phyloP scores from a whole-genome alignment of 2,329 filamentous ascomycete species.

The Ambrosiella beaveri region DNA sequence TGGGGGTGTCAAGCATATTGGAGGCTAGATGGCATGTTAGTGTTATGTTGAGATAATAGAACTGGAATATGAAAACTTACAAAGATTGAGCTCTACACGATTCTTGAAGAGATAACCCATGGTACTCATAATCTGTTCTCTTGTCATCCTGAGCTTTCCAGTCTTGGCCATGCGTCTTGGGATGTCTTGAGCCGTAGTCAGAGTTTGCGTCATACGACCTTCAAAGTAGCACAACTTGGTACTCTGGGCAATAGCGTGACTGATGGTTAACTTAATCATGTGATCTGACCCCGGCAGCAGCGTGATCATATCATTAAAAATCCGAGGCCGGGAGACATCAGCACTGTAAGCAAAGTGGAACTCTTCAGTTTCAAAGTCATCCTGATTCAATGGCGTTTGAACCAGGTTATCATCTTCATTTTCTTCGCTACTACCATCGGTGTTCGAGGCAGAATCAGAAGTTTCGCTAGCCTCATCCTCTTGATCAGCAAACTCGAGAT shows the following conservation, averaged over 20 bases:
- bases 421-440: conserved; percentile 4
- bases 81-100: conserved; percentile 91
- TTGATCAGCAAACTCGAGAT: conserved; percentile 72
- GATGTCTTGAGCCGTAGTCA: conserved; percentile 82
- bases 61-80: conserved; percentile 35
- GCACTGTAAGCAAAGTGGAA: conserved; percentile 96
- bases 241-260: conserved; percentile 91
- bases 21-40: conserved; percentile 40
- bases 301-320: conserved; percentile 99
- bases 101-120: conserved; percentile 82
- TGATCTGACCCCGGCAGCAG: conserved; percentile 77
- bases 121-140: conserved; percentile 83
- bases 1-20: conserved; percentile 88
- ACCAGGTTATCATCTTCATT: conserved; percentile 32
- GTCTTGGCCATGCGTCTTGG: conserved; percentile 78
- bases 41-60: not conserved
- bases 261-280: conserved; percentile 98
- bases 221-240: conserved; percentile 95
- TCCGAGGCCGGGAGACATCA: conserved; percentile 67
- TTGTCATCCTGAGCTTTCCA: conserved; percentile 76
- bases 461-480: conserved; percentile 40
- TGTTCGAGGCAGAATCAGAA: not conserved
- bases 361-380: conserved; percentile 92
- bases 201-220: conserved; percentile 85
- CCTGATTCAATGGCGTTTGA: conserved; percentile 63